Percentiles rank a stretch among this genome's conserved stretches.
phyloP scores from a whole-genome alignment of 331 rosid species.

The Rhamnella rubrinervis region DNA sequence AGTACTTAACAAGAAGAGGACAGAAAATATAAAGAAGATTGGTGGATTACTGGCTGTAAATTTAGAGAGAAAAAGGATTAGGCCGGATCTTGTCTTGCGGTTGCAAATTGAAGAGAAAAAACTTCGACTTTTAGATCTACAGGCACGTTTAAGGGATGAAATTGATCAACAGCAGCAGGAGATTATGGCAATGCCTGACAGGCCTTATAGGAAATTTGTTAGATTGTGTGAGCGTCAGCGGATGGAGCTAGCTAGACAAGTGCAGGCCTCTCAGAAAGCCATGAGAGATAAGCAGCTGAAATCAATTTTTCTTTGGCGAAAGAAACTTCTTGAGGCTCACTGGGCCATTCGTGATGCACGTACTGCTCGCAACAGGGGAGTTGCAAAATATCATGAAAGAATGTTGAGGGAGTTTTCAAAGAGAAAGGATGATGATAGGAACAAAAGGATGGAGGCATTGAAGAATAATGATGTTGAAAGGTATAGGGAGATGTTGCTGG shows the following conservation, averaged over 20 bases:
- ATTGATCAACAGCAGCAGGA: slow-evolving; percentile 98
- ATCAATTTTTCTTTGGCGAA: slow-evolving; percentile 96
- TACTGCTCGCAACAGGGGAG: slow-evolving; percentile 98
- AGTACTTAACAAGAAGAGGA: slow-evolving; percentile 74
- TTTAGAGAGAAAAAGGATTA: slow-evolving; percentile 92
- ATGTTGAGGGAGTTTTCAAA: slow-evolving; percentile 94
- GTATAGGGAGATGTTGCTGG: slow-evolving; percentile 96
- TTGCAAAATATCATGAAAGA: slow-evolving; percentile 95
- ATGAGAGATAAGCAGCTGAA: slow-evolving; percentile 91
- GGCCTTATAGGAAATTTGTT: slow-evolving; percentile 98
- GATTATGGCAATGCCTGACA: slow-evolving; percentile 98
- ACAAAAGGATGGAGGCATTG: slow-evolving; percentile 91
- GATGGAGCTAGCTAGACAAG: slow-evolving; percentile 87
- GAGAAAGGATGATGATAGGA: slow-evolving; percentile 90
- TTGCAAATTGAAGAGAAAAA: slow-evolving; percentile 97
- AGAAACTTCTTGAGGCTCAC: slow-evolving; percentile 94
- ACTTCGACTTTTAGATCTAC: slow-evolving; percentile 83
- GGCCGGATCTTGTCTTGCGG: slow-evolving; percentile 94
- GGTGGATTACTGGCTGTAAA: slow-evolving; percentile 89
- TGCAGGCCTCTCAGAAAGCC: slow-evolving; percentile 92
- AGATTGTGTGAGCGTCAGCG: slow-evolving; percentile 98
- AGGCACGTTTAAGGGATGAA: slow-evolving; percentile 90
- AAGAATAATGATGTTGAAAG: slow-evolving; percentile 97
- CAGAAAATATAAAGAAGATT: slow-evolving; percentile 86
- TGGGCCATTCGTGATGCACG: slow-evolving; percentile 99